Evolutionary conservation across 2,329 filamentous ascomycete genomes (phyloP).

Genomic region (Canariomyces notabilis): DNA sequence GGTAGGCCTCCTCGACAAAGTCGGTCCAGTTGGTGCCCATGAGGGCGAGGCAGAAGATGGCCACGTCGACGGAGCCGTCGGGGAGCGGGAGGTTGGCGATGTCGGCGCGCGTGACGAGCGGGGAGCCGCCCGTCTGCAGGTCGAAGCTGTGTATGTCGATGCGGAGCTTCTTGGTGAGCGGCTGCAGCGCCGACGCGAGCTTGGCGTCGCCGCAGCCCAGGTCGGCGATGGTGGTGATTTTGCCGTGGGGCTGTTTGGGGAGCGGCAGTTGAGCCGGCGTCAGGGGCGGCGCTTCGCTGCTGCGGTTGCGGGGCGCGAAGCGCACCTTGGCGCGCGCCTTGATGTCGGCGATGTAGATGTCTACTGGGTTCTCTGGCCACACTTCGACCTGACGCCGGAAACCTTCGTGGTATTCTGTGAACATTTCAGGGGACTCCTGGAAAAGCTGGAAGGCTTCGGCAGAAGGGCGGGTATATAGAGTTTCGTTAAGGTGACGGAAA

Average conservation of each 20-base stretch:
- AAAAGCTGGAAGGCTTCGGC: conserved; percentile 79
- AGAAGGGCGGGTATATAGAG: conserved; percentile 89
- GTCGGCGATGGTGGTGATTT: conserved; percentile 76
- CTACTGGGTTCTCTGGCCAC: conserved; percentile 95
- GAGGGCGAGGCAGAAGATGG: conserved; percentile 90
- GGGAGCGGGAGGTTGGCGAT: conserved; percentile 76
- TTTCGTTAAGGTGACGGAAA: conserved; percentile 96
- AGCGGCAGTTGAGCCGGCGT: conserved; percentile 33
- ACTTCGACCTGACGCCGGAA: conserved; percentile 93
- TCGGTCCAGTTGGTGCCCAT: conserved; percentile 99
- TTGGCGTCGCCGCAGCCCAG: conserved; percentile 89
- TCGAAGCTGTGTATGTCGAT: conserved; percentile 81
- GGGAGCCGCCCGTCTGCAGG: conserved; percentile 64
- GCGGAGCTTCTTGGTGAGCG: conserved; percentile 59
- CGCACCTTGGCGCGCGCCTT: conserved; percentile 51
- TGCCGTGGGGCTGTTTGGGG: conserved; percentile 66
- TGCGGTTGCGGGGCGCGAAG: conserved; percentile 24
- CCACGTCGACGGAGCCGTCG: conserved; percentile 74
- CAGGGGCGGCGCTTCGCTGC: conserved; percentile 27
- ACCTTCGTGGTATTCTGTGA: conserved; percentile 91
- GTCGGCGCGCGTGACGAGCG: conserved; percentile 80
- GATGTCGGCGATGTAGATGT: conserved; percentile 73
- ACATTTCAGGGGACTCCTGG: conserved; percentile 81
- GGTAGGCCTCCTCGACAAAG: conserved; percentile 93
- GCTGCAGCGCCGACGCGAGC: conserved; percentile 64